Base-by-base conservation (phyloP, 2,329 filamentous ascomycete species). In the Acrocalymma vagum region DNA sequence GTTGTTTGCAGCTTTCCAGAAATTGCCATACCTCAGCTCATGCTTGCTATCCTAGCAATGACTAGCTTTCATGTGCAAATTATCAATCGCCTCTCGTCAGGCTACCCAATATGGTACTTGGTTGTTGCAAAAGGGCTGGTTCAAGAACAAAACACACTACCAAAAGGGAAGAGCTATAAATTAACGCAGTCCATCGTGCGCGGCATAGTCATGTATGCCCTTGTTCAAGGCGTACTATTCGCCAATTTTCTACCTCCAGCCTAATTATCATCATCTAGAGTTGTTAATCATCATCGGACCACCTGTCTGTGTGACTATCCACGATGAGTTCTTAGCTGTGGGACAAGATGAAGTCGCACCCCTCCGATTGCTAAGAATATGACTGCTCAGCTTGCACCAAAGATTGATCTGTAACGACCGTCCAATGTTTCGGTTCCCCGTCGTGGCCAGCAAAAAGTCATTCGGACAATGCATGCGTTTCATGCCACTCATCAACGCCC, bases 11-110 rank as follows among this genome's bases (percentile, higher is more conserved):
- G 35, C 29, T 38, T 67, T 14, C 60, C 61, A 9, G 60, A 68
- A 46, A 75, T 96, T 46, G 90, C 90, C 1, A 70, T 85, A 3
- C 81, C 83, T 4, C 93, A 99, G 68, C 69, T 88, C 1, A 42
- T 92, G 3, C 76, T 99, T 13, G 85, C 87, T 2, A 46, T 82
- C 3, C 69, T 93, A 44, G 88, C 90, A 14, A 70, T 92, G 14
- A 90, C 86, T 9, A 90, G 76, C 49, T 95, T 95, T 63, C 94
- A 99, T 64, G 87, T 96, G 17, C 94, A 99, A 70, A 95, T 99
- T 55, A 87, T 97, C 59, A 95, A 87, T 29, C 83, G 94, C 16
- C 79, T 99, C 11, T 87, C 90, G 2, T 96, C 92, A 0, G 93
- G 86, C 0, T 96, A 93, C 68, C 88, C 91, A 1, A 71, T 94